Percentiles rank a stretch among this genome's conserved stretches.
phyloP scores from a whole-genome alignment of 495 filamentous ascomycete genomes.

The Zalerion maritima region DNA sequence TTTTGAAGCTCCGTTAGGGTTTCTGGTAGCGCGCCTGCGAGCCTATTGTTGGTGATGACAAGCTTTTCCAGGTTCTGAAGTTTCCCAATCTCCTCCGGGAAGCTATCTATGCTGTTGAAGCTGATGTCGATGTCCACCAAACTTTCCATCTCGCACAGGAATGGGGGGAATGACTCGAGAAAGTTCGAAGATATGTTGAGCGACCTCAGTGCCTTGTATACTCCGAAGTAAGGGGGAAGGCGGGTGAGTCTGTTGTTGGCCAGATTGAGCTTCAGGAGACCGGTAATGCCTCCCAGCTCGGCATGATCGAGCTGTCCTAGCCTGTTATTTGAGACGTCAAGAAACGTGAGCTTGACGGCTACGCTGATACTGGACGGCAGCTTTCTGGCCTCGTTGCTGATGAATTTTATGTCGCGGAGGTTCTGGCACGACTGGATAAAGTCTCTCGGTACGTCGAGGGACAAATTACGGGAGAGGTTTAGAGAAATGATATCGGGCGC shows the following conservation, averaged over 20 bases:
- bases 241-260: slow-evolving; percentile 76
- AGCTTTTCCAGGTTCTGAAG: slow-evolving; percentile 70
- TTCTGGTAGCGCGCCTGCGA: slow-evolving; percentile 56
- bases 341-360: slow-evolving; percentile 66
- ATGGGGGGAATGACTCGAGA: slow-evolving; percentile 67
- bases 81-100: slow-evolving; percentile 65
- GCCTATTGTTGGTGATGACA: slow-evolving; percentile 87
- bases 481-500: slow-evolving; percentile 86
- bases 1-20: slow-evolving; percentile 56
- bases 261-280: slow-evolving; percentile 80
- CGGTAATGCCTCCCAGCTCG: slow-evolving; percentile 43
- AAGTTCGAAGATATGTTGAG: slow-evolving; percentile 88
- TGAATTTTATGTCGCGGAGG: slow-evolving; percentile 87
- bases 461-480: slow-evolving; percentile 82
- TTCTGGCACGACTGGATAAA: slow-evolving; percentile 90
- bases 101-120: slow-evolving; percentile 72
- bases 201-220: slow-evolving; percentile 60
- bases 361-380: slow-evolving; percentile 75
- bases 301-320: slow-evolving; percentile 77
- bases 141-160: slow-evolving; percentile 65
- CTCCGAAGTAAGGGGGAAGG: slow-evolving; percentile 67
- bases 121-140: slow-evolving; percentile 91
- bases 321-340: slow-evolving; percentile 91
- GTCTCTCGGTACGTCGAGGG: slow-evolving; percentile 84
- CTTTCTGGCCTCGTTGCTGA: slow-evolving; percentile 76